Percentiles rank a stretch among this genome's conserved stretches.
Evolutionary conservation across 257 asterid species (phyloP).

Genomic region (Petunia axillaris): DNA sequence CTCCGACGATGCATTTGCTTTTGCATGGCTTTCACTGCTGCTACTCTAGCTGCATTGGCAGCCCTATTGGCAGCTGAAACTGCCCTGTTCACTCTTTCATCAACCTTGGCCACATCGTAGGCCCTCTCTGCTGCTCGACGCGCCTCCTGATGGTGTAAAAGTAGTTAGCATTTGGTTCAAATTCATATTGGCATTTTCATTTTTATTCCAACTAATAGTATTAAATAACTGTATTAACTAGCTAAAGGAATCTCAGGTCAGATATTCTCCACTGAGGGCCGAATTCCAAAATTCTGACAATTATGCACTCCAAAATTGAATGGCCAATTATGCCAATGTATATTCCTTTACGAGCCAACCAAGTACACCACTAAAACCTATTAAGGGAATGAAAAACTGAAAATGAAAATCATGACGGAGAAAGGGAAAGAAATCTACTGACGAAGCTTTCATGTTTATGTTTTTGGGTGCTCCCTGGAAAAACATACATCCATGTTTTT

Average conservation of each 20-base stretch:
- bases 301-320: too few species aligned
- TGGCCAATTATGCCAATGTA: too few species aligned
- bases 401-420: neutral
- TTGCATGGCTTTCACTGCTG: slow-evolving; percentile 84
- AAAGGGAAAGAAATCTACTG: neutral
- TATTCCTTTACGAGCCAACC: neutral
- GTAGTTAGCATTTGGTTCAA: too few species aligned
- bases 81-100: slow-evolving; percentile 83
- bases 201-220: too few species aligned
- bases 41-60: slow-evolving; percentile 88
- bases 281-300: too few species aligned
- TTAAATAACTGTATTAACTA: too few species aligned
- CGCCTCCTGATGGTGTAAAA: slow-evolving; percentile 59
- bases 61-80: slow-evolving; percentile 75
- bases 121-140: slow-evolving; percentile 78
- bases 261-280: too few species aligned
- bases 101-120: slow-evolving; percentile 79
- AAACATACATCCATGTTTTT: too few species aligned
- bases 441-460: too few species aligned
- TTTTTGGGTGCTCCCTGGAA: too few species aligned
- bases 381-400: neutral
- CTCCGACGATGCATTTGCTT: slow-evolving; percentile 77
- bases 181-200: too few species aligned
- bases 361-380: neutral
- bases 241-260: too few species aligned